Evolutionary conservation across 805 yeast genomes (phyloP), one percentile per base, ranked within the genome.

Genomic region (Zygotorulaspora florentina): DNA sequence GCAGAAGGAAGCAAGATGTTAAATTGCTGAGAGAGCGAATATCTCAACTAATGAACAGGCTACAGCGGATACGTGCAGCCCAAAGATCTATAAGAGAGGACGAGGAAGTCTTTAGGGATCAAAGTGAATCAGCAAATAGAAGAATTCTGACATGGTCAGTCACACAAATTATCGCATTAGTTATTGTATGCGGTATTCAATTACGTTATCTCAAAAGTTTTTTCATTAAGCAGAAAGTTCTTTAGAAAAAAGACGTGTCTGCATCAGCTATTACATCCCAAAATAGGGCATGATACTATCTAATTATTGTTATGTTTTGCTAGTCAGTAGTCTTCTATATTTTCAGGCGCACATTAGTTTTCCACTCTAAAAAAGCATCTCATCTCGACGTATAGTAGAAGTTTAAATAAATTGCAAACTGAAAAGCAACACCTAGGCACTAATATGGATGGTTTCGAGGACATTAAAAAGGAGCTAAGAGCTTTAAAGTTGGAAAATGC

Each of bases 141-240:
- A 76, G 82, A 45, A 91, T 85, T 18, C 76, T 85, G 16, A 68
- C 73, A 55, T 86, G 93, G 90, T 79, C 93, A 10, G 53, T 86
- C 40, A 61, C 85, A 39, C 96, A 89, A 69, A 62, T 86, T 39
- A 20, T 79, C 17, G 87, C 85, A 1, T 73, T 89, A 55, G 73
- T 77, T 8, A 77, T 72, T 12, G 81, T 90, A 8, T 85, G 96
- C 57, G 74, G 73, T 34, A 79, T 86, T 75, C 96, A 89, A 69
- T 68, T 89, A 64, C 74, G 75, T 44, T 89, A 85, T 59, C 75
- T 89, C 68, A 85, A 85, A 68, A 68, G 81, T 35, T 87, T 88
- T 77, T 88, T 88, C 63, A 83, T 87, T 50, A 88, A 87, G 69
- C 95, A 88, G 63, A 89, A 89, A 70, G 79, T 87, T 48, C 82